phyloP scores from a whole-genome alignment of 257 asterid species.

The Gardenia jasminoides region DNA sequence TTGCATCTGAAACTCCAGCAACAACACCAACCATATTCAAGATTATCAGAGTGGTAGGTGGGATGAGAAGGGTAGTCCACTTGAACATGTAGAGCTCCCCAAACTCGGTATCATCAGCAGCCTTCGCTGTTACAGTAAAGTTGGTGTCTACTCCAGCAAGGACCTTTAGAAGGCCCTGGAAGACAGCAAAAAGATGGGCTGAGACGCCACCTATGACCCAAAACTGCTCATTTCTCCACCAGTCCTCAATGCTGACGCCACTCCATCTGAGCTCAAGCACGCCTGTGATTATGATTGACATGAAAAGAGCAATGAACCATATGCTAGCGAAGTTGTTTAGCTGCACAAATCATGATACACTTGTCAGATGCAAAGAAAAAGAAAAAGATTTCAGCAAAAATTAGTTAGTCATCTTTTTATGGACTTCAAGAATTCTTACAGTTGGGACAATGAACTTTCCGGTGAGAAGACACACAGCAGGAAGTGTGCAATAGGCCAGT shows the following conservation, averaged over 20 bases:
- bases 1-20: slow-evolving; percentile 80
- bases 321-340: slow-evolving; percentile 70
- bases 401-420: not conserved
- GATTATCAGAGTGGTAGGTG: slow-evolving; percentile 77
- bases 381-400: not conserved
- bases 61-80: slow-evolving; percentile 87
- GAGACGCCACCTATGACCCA: slow-evolving; percentile 91
- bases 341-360: slow-evolving; percentile 37
- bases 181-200: slow-evolving; percentile 78
- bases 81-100: slow-evolving; percentile 90
- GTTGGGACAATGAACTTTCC: slow-evolving; percentile 86
- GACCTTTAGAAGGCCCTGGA: slow-evolving; percentile 90
- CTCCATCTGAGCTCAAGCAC: slow-evolving; percentile 86
- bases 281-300: slow-evolving; percentile 69
- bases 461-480: slow-evolving; percentile 82
- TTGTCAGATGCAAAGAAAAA: slow-evolving; percentile 7
- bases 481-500: slow-evolving; percentile 75
- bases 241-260: slow-evolving; percentile 82
- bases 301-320: slow-evolving; percentile 80
- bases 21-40: slow-evolving; percentile 80
- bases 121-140: slow-evolving; percentile 73
- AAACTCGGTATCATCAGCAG: slow-evolving; percentile 68
- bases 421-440: slow-evolving; percentile 35
- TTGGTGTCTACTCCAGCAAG: slow-evolving; percentile 81
- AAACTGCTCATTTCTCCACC: slow-evolving; percentile 91